Evolutionary conservation across 129 eudicot species (phyloP).

Genomic region (Deinandra increscens): DNA sequence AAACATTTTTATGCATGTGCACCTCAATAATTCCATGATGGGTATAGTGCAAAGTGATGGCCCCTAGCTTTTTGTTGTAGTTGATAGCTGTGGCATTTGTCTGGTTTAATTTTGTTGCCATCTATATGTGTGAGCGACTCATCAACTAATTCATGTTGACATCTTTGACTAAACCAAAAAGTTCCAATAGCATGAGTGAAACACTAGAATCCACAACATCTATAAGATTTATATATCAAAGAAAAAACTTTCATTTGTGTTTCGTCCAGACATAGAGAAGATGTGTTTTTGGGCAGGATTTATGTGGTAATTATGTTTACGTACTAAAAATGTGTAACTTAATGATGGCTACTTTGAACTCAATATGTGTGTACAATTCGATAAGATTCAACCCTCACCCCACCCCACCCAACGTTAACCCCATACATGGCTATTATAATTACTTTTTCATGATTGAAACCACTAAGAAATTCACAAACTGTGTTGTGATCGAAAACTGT

Average conservation of each 20-base stretch:
- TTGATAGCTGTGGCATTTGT: slow-evolving; percentile 50
- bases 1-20: slow-evolving; percentile 47
- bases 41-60: slow-evolving; percentile 51
- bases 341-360: not conserved
- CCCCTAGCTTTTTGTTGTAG: slow-evolving; percentile 45
- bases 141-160: slow-evolving; percentile 35
- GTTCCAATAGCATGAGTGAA: slow-evolving; percentile 26
- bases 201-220: slow-evolving; percentile 36
- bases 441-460: too few relatives aligned
- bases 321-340: not conserved
- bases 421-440: too few relatives aligned
- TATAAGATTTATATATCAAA: slow-evolving; percentile 3
- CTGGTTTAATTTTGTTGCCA: slow-evolving; percentile 46
- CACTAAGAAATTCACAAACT: too few relatives aligned
- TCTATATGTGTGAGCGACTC: slow-evolving; percentile 25
- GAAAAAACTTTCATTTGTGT: not conserved
- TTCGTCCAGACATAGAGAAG: not conserved
- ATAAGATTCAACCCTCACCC: too few relatives aligned
- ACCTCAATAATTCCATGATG: slow-evolving; percentile 56
- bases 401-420: too few relatives aligned
- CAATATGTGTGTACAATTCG: not conserved
- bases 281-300: not conserved
- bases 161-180: slow-evolving; percentile 14
- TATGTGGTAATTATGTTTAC: not conserved
- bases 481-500: too few relatives aligned